Evolutionary conservation across 805 yeast genomes (phyloP), one percentile per base, ranked within the genome.

Genomic region (Wickerhamomyces pijperi): DNA sequence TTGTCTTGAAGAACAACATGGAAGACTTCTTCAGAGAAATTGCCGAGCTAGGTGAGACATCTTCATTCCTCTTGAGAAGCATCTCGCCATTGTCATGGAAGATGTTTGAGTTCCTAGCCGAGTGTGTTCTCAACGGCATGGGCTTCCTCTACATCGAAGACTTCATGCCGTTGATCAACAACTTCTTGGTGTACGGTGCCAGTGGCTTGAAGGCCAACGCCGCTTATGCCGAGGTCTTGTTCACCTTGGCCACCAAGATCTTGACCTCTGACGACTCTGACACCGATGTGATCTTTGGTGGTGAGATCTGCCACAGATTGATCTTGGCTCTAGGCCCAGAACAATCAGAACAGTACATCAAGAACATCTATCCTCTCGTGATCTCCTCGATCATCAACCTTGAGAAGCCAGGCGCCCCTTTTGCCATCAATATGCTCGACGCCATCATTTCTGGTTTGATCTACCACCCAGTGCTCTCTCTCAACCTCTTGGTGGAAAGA

Each of bases 1-100:
- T 70, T 46, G 82, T 88, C 5, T 66, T 90, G 32, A 70, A 64
- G 28, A 71, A 82, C 52, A 74, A 74, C 32, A 58, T 84, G 49
- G 78, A 76, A 37, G 90, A 84, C 50, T 84, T 83, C 53, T 72
- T 80, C 48, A 71, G 82, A 32, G 95, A 86, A 55, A 67, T 76
- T 34, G 74, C 86, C 55, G 94, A 84, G 44, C 65, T 92, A 52
- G 75, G 84, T 36, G 80, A 78, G 39, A 77, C 76, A 48, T 74
- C 77, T 44, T 74, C 84, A 17, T 74, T 79, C 55, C 56, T 78
- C 41, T 59, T 76, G 8, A 70, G 82, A 55, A 50, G 57, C 15
- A 73, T 82, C 16, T 74, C 86, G 3, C 82, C 83, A 6, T 59
- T 67, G 25, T 76, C 87, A 67, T 90, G 97, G 96, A 67, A 67